Conservation (phyloP, 2,329 filamentous ascomycete species). For the Lasiodiplodia citricola region DNA sequence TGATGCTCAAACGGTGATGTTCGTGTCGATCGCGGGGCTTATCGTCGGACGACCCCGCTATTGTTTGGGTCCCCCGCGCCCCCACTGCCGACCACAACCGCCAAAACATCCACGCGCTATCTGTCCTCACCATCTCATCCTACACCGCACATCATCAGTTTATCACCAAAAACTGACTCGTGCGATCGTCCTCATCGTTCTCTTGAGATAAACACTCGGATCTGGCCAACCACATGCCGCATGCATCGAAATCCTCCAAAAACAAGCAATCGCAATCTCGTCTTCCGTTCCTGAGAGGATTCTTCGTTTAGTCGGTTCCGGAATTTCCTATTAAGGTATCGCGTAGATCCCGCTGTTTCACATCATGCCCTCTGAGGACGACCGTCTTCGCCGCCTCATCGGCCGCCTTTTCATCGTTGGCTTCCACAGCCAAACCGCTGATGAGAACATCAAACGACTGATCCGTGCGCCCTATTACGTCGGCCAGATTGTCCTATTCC, state of each 20-base stretch:
- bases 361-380: neutral
- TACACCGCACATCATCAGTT: neutral
- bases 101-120: neutral
- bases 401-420: slow-evolving; percentile 23
- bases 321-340: neutral
- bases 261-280: neutral
- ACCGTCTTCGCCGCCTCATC: slow-evolving; percentile 13
- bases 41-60: neutral
- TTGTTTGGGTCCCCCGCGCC: neutral
- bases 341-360: neutral
- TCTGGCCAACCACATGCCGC: neutral
- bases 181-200: neutral
- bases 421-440: slow-evolving; percentile 21
- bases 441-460: slow-evolving; percentile 22
- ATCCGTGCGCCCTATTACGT: slow-evolving; percentile 22
- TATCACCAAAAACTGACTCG: neutral
- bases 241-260: neutral
- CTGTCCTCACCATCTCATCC: neutral
- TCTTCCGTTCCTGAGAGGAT: neutral
- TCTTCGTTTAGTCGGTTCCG: neutral
- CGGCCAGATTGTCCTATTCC: slow-evolving; percentile 24
- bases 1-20: neutral
- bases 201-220: neutral
- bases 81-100: neutral
- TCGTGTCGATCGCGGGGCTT: neutral